Base-by-base conservation (phyloP, 495 filamentous ascomycete species). In the Podospora pseudopauciseta region DNA sequence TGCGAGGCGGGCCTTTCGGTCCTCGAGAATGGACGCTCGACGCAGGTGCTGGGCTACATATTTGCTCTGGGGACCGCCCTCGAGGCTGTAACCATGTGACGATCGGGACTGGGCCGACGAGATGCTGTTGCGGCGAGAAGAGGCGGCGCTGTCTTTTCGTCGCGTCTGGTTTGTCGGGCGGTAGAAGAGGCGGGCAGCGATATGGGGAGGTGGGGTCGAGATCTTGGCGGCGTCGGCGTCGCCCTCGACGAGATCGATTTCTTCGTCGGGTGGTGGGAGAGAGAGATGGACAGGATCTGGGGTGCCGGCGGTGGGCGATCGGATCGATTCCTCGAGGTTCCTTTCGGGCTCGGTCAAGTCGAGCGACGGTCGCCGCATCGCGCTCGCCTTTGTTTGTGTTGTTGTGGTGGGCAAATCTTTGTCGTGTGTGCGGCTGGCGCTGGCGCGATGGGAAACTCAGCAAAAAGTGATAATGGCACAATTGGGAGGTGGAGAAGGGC, bases 41-140 rank as follows among this genome's bases (percentile, higher is more conserved):
- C 94, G 92, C 53, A 97, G 86, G 74, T 97, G 92, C 74, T 96
- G 93, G 39, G 92, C 93, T 65, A 97, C 83, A 78, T 94, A 86
- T 72, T 91, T 91, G 76, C 91, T 90, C 76, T 93, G 90, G 6
- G 88, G 85, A 30, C 87, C 84, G 64, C 86, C 87, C 70, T 78
- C 70, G 79, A 89, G 88, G 67, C 79, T 81, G 19, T 86, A 87
- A 65, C 88, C 84, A 67, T 84, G 90, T 0, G 85, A 86, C 16
- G 83, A 84, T 18, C 80, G 81, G 0, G 93, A 96, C 68, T 94
- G 92, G 16, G 88, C 85, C 7, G 94, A 97, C 5, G 94, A 96
- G 30, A 96, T 87, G 60, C 92, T 96, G 78, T 92, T 94, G 70
- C 93, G 90, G 64, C 93, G 91, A 34, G 93, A 96, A 18, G 92